These are phyloP conservation scores for Wickerhamomyces sp. DNA, from an alignment of 1,139 yeast genomes.

Conservation along the genomic window DNA sequence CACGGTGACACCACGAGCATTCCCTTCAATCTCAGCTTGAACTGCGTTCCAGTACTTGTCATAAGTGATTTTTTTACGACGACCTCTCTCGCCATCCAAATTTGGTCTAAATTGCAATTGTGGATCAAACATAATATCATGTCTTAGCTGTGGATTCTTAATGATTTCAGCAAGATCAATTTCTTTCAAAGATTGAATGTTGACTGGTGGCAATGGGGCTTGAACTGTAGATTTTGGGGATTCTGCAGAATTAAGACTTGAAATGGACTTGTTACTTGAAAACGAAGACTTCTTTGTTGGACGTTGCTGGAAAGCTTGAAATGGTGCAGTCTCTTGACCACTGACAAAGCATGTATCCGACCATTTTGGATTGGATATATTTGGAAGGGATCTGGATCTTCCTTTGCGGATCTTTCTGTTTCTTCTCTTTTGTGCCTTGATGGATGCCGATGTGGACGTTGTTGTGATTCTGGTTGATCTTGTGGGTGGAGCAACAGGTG, in stretches of 20 bases:
- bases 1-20: constrained; percentile 23
- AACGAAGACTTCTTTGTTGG: background rate
- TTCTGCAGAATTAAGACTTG: constrained; percentile 18
- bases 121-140: constrained; percentile 90
- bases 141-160: constrained; percentile 88
- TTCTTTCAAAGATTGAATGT: constrained; percentile 75
- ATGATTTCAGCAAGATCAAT: constrained; percentile 85
- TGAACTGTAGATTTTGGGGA: constrained; percentile 1
- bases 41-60: constrained; percentile 84
- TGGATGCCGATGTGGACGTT: background rate
- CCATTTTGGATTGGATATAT: constrained; percentile 12
- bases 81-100: constrained; percentile 85
- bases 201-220: constrained; percentile 66
- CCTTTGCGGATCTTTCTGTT: constrained; percentile 18
- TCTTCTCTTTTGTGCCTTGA: constrained; percentile 1
- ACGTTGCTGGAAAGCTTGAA: constrained; percentile 3
- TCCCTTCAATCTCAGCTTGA: constrained; percentile 19
- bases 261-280: background rate
- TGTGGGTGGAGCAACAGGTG: background rate
- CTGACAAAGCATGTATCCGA: background rate
- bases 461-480: constrained; percentile 1
- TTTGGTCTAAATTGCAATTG: constrained; percentile 90
- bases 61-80: constrained; percentile 66
- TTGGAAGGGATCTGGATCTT: constrained; percentile 24
- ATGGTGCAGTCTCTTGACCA: background rate